Base-by-base conservation (phyloP, 352 stramenopile genomes). In the Globisporangium sylvaticum region DNA sequence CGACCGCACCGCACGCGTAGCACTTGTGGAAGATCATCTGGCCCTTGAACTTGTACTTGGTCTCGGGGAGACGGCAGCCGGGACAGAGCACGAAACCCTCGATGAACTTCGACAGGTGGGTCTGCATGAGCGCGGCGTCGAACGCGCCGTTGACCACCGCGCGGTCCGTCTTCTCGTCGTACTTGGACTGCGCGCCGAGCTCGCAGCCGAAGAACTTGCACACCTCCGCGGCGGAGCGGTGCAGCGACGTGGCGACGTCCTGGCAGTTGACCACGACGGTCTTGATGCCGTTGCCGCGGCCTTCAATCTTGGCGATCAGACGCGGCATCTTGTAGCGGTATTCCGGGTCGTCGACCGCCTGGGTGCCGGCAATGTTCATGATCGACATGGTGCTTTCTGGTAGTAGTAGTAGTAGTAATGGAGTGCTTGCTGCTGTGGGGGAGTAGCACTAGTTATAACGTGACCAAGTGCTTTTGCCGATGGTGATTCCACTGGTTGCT, bases 311-410 rank as follows among this genome's bases (percentile, higher is more conserved):
- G 53, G 94, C 96, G 37, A 94, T 72, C 50, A 98, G 77, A 24
- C 92, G 91, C 39, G 97, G 97, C 97, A 99, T 99, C 88, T 99
- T 99, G 94, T 99, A 99, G 66, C 98, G 96, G 79, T 99, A 99
- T 68, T 95, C 88, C 15, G 90, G 90, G 74, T 97, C 89, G 58
- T 99, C 95, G 31, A 99, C 84, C 64, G 89, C 63, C 72, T 90
- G 84, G n/a, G 80, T 90, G 70, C 88, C 89, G 67, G 88, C 84
- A 87, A 97, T 96, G 76, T 96, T 97, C 74, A 97, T 98, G 69
- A 81, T 72, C 72, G 87, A 92, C 87, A 95, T 95, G 34, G 64
- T 90, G 60, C 57, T 58, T 66, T 25, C 12, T 44, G 14, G 37
- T 20, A 44, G 12, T 44, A 44, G 37, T 44, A 32, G 29, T 32